Evolutionary conservation across 2,329 filamentous ascomycete species (phyloP).

Genomic region (Ophiostoma ulmi): DNA sequence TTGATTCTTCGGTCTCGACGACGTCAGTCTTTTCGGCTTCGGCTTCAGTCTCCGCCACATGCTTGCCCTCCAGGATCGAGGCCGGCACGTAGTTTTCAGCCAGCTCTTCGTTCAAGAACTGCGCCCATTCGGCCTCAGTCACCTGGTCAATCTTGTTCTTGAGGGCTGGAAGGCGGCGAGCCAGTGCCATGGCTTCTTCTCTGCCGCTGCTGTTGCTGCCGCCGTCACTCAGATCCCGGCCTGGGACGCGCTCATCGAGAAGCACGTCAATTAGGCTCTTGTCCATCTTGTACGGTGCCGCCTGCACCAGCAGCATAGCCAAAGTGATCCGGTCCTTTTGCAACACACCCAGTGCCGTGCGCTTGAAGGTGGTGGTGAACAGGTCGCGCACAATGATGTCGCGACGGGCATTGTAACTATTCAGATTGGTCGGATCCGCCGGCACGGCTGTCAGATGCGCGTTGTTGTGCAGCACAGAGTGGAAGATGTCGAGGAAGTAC

Average conservation of each 20-base stretch:
- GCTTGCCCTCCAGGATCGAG: conserved; percentile 62
- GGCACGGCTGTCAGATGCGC: conserved; percentile 73
- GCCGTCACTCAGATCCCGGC: conserved; percentile 56
- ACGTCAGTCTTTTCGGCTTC: background rate
- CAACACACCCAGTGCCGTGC: conserved; percentile 85
- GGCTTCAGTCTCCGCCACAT: conserved; percentile 35
- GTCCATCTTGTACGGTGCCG: conserved; percentile 94
- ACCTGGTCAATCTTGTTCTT: conserved; percentile 65
- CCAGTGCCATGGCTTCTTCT: conserved; percentile 63
- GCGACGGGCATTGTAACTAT: conserved; percentile 71
- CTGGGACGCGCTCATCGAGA: conserved; percentile 70
- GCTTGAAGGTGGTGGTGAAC: conserved; percentile 85
- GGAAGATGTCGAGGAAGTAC: conserved; percentile 97
- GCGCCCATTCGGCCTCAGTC: conserved; percentile 63
- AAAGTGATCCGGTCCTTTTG: conserved; percentile 93
- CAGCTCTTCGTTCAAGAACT: conserved; percentile 77
- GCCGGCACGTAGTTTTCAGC: conserved; percentile 78
- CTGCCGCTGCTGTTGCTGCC: conserved; percentile 41
- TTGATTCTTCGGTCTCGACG: background rate
- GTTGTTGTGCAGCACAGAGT: conserved; percentile 78
- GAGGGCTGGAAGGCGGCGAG: conserved; percentile 65
- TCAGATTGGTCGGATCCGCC: conserved; percentile 62
- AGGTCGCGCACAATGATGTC: conserved; percentile 88
- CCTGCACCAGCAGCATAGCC: conserved; percentile 90
- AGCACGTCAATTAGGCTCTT: conserved; percentile 81